A percentile compares a stretch with the other conserved stretches of the same genome.
Conservation (phyloP, 495 filamentous ascomycete species). For the Penicillium soppii region DNA sequence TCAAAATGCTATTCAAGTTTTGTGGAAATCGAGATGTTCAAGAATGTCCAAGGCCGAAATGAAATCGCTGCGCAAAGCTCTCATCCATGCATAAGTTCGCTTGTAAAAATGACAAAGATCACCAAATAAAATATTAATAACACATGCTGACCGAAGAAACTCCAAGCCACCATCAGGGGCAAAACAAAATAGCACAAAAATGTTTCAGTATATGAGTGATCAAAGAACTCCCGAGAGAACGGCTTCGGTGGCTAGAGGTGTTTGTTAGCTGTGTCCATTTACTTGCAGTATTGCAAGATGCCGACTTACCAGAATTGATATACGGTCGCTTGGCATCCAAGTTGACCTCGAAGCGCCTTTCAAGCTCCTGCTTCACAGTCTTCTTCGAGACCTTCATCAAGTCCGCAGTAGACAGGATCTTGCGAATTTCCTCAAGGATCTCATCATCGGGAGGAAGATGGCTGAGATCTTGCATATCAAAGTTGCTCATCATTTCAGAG, state of each 20-base stretch:
- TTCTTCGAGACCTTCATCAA: conserved; percentile 99
- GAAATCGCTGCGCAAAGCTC: conserved; percentile 18
- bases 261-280: conserved; percentile 33
- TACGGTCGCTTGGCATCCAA: conserved; percentile 82
- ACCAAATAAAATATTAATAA: conserved; percentile 12
- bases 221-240: conserved; percentile 69
- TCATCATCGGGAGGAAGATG: conserved; percentile 84
- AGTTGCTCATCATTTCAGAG: conserved; percentile 69
- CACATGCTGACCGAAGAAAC: conserved; percentile 7
- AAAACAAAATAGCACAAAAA: not conserved
- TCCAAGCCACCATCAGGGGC: not conserved
- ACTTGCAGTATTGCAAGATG: conserved; percentile 1
- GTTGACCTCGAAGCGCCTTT: conserved; percentile 78
- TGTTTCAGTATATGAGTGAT: not conserved
- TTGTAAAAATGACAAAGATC: conserved; percentile 13
- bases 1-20: conserved; percentile 6
- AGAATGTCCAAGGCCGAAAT: conserved; percentile 6
- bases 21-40: conserved; percentile 13
- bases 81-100: conserved; percentile 27
- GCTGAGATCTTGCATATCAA: conserved; percentile 67
- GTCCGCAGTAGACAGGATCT: conserved; percentile 87
- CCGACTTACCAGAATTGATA: conserved; percentile 78
- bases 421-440: conserved; percentile 87
- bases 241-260: conserved; percentile 65
- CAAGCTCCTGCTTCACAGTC: conserved; percentile 90